These are phyloP conservation scores for Naganishia randhawae DNA, from an alignment of 768 basidiomycete genomes.

Conservation along the genomic window DNA sequence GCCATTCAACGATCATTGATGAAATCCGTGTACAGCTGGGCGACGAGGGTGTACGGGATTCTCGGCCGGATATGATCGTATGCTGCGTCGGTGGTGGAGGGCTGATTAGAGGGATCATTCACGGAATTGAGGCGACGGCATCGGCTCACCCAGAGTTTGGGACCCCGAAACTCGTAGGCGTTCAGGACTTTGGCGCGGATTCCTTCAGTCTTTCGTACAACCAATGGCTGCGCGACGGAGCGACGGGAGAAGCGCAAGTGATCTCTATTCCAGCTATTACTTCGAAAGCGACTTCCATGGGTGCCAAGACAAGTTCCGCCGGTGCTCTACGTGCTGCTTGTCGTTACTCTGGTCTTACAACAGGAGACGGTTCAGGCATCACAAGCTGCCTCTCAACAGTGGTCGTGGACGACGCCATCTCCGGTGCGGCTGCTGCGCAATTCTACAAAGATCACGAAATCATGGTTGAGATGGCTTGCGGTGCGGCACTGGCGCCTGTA, in stretches of 20 bases:
- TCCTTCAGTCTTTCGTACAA: constrained; percentile 24
- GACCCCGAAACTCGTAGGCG: constrained; percentile 23
- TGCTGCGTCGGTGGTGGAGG: constrained; percentile 45
- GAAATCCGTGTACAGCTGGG: constrained; percentile 38
- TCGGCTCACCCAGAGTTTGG: constrained; percentile 3
- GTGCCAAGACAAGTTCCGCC: constrained; percentile 30
- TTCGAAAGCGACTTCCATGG: constrained; percentile 40
- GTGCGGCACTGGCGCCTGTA: constrained; percentile 10
- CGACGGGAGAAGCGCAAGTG: not conserved
- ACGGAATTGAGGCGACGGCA: constrained; percentile 28
- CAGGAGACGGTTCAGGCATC: not conserved
- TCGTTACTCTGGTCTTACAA: constrained; percentile 7
- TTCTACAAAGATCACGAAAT: constrained; percentile 20
- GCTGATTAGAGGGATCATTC: constrained; percentile 37
- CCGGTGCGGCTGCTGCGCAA: constrained; percentile 21
- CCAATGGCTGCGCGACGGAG: not conserved
- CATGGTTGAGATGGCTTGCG: constrained; percentile 29
- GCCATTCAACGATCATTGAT: constrained; percentile 35
- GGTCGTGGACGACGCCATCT: constrained; percentile 27
- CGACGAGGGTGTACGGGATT: constrained; percentile 2
- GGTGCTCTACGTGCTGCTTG: constrained; percentile 4
- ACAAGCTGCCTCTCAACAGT: constrained; percentile 3
- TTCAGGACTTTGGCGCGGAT: constrained; percentile 29
- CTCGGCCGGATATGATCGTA: constrained; percentile 35
- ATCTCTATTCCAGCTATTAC: constrained; percentile 41